Evolutionary conservation across 2,329 filamentous ascomycete species (phyloP), one percentile per base, ranked within the genome.

Genomic region (Aureobasidium sp.): DNA sequence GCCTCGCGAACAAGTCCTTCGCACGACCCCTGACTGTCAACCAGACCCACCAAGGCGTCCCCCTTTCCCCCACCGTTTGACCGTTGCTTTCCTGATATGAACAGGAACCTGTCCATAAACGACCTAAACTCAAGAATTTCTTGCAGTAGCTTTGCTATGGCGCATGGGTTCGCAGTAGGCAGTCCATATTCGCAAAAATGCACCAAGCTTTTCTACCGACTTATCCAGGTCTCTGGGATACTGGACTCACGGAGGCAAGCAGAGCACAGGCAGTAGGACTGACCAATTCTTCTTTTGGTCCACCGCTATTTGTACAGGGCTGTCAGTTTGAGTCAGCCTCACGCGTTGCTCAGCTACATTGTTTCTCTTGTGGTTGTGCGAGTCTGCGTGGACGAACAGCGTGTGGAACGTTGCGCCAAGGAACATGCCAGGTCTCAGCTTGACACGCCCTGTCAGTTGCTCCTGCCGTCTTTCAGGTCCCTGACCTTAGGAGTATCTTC

Each of bases 341-440:
- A 58, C 55, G 39, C 55, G 55, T 58, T 58, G 39, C 41, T 45
- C 41, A 45, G 39, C 39, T 45, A 6, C 36, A 15, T 42, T 25
- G 11, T 52, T 22, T 55, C 22, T 39, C 34, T 42, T 42, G 36
- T 20, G 49, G 51, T 55, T 42, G 51, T 55, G 51, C 51, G 29
- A 55, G 37, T 53, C 39, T 57, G 53, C 53, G 39, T 57, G 53
- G 41, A 44, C 27, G 20, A 57, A 14, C 25, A 39, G 29, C 39
- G 53, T 45, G 53, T 45, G 53, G 27, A 57, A 57, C 53, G 39
- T 58, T 48, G 55, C 31, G 55, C 55, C 42, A 58, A 48, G 41
- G 27, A 57, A 57, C 53, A 58, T 58, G 55, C 55, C 55, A 48
- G 42, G 55, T 58, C 55, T 58, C 55, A 58, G 55, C 41, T 57